These are phyloP conservation scores for Samsoniella hepiali DNA, from an alignment of 2,329 filamentous ascomycete genomes.

Conservation along the genomic window DNA sequence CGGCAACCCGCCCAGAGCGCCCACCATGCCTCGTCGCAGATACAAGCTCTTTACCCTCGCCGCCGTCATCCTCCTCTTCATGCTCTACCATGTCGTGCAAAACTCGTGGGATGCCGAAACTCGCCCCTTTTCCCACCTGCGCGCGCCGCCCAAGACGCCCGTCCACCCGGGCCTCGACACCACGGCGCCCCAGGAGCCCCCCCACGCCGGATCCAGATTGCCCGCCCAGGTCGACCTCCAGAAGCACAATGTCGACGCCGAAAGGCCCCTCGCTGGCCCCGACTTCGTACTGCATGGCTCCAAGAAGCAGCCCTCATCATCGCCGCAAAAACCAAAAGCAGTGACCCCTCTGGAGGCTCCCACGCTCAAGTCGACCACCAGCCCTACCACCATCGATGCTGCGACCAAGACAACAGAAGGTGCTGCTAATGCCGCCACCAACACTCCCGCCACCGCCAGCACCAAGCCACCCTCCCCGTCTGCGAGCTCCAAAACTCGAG, in stretches of 20 bases:
- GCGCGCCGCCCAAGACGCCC: constrained; percentile 4
- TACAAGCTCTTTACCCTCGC: constrained; percentile 59
- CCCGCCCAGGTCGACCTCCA: neutral
- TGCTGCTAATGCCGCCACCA: neutral
- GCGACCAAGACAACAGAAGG: neutral
- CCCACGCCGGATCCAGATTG: neutral
- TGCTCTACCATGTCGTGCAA: constrained; percentile 48
- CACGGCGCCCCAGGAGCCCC: neutral
- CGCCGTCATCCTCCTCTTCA: constrained; percentile 52
- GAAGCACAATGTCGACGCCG: constrained; percentile 8
- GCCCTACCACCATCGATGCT: neutral
- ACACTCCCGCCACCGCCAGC: neutral
- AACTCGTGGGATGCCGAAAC: constrained; percentile 37
- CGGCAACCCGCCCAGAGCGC: neutral
- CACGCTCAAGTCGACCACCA: neutral
- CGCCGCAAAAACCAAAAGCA: neutral
- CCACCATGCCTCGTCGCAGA: constrained; percentile 56
- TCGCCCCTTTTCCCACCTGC: neutral
- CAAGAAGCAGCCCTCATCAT: neutral
- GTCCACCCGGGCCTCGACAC: constrained; percentile 11
- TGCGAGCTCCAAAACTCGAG: constrained; percentile 11
- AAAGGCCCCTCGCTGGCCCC: neutral
- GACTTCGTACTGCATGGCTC: neutral
- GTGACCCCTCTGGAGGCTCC: neutral
- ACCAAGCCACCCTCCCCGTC: neutral